Conservation (phyloP, 345 rosid species). For the Camelina hispida region DNA sequence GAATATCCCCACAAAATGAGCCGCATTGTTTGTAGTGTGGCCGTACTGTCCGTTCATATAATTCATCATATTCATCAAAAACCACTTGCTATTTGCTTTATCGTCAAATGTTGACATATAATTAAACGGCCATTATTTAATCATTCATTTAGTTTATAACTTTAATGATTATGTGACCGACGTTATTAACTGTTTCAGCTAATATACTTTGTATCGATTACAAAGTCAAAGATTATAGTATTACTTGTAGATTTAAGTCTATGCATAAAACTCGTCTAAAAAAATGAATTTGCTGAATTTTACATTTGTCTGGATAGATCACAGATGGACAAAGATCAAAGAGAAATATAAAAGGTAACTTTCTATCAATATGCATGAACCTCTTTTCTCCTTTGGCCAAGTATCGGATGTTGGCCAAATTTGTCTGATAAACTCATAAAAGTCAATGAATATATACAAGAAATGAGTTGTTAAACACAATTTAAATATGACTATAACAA, state of each 20-base stretch:
- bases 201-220: neutral
- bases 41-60: slow-evolving; percentile 35
- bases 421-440: too few relatives aligned
- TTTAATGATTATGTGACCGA: neutral
- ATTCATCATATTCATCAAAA: slow-evolving; percentile 8
- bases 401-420: too few relatives aligned
- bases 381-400: too few relatives aligned
- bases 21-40: slow-evolving; percentile 34
- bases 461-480: neutral
- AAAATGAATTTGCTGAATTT: neutral
- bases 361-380: neutral
- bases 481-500: neutral
- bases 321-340: neutral
- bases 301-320: too few relatives aligned
- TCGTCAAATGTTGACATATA: neutral
- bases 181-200: neutral
- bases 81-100: slow-evolving; percentile 17
- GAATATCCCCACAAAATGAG: slow-evolving; percentile 26
- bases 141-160: neutral
- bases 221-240: neutral
- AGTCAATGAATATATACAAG: neutral
- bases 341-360: neutral
- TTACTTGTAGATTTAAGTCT: neutral
- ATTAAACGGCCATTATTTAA: neutral
- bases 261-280: neutral